Evolutionary conservation across 306 rosid genomes (phyloP).

Genomic region (Trifolium repens): DNA sequence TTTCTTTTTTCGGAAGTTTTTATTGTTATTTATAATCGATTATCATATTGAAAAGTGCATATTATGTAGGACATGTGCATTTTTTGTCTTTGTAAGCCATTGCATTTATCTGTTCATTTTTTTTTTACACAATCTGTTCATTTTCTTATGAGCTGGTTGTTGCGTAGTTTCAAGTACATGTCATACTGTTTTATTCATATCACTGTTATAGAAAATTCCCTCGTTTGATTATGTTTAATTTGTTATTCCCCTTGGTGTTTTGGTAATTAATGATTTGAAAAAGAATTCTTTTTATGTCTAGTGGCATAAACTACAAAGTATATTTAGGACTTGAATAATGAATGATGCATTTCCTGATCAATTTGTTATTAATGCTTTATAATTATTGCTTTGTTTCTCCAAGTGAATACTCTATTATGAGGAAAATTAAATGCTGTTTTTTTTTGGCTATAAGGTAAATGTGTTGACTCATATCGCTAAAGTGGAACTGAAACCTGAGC

Average conservation of each 20-base stretch:
- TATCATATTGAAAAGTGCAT: neutral
- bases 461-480: slow-evolving; percentile 71
- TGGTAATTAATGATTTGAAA: neutral
- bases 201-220: neutral
- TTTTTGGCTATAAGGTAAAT: slow-evolving; percentile 61
- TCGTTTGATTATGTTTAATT: slow-evolving; percentile 1
- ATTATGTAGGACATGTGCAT: neutral
- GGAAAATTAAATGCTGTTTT: neutral
- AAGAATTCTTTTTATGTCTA: neutral
- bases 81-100: slow-evolving; percentile 5
- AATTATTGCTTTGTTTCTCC: neutral
- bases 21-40: neutral
- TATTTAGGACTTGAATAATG: slow-evolving; percentile 6
- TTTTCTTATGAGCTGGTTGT: slow-evolving; percentile 16
- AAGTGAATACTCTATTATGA: slow-evolving; percentile 1
- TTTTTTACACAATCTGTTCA: neutral
- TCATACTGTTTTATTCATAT: slow-evolving; percentile 6
- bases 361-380: neutral
- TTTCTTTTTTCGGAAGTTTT: neutral
- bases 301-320: neutral
- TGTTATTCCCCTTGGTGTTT: slow-evolving; percentile 6
- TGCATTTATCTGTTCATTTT: neutral
- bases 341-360: neutral
- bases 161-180: slow-evolving; percentile 21
- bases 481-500: slow-evolving; percentile 28